These are phyloP conservation scores for Starmerella powellii DNA, from an alignment of 805 yeast genomes.

Conservation along the genomic window DNA sequence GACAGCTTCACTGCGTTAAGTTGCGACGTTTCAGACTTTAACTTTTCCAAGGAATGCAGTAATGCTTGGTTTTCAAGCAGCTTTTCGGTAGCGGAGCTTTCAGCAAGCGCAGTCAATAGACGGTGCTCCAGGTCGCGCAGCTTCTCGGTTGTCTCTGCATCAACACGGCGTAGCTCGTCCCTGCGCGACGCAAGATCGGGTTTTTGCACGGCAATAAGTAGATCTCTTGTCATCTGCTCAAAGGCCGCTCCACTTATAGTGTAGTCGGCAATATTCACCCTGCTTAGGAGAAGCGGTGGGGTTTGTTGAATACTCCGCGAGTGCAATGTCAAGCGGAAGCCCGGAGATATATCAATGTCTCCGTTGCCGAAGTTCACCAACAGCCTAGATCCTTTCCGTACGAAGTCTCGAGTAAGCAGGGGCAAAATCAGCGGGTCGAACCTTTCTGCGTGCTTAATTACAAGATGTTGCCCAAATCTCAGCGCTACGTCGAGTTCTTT, in stretches of 20 bases:
- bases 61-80: constrained; percentile 58
- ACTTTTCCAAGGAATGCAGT: constrained; percentile 44
- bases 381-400: constrained; percentile 56
- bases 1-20: constrained; percentile 44
- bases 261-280: constrained; percentile 57
- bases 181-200: constrained; percentile 61
- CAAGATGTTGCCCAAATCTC: constrained; percentile 65
- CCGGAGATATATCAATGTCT: constrained; percentile 53
- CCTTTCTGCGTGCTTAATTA: constrained; percentile 69
- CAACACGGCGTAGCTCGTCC: constrained; percentile 40
- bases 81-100: constrained; percentile 36
- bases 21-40: constrained; percentile 51
- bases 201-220: constrained; percentile 40
- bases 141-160: constrained; percentile 46
- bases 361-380: constrained; percentile 49
- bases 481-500: constrained; percentile 68
- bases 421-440: constrained; percentile 64
- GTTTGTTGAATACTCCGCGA: constrained; percentile 35
- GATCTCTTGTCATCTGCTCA: constrained; percentile 49
- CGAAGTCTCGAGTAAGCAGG: constrained; percentile 47
- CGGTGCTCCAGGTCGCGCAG: constrained; percentile 46
- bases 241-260: constrained; percentile 58
- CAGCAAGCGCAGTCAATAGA: constrained; percentile 43
- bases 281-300: constrained; percentile 46
- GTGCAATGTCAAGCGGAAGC: constrained; percentile 48